phyloP scores from a whole-genome alignment of 768 basidiomycete genomes.

The Rhizopogon vesiculosus region DNA sequence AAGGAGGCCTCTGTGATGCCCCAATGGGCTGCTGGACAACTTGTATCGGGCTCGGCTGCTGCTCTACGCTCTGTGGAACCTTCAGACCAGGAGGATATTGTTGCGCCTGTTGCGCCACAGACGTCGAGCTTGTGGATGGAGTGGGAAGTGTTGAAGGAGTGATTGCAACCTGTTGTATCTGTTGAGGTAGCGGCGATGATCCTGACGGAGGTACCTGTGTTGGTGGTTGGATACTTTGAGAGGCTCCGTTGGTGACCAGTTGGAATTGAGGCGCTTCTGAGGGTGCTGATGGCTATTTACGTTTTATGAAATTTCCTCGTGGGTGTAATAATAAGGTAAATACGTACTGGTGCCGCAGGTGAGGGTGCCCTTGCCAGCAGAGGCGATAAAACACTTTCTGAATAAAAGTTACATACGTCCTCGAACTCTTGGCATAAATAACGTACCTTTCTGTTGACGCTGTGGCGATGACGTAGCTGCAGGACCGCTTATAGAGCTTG shows the following conservation, averaged over 20 bases:
- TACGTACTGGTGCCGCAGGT: conserved; percentile 38
- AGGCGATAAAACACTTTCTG: conserved; percentile 44
- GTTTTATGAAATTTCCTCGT: conserved; percentile 13
- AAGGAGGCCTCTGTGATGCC: conserved; percentile 49
- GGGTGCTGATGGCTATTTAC: conserved; percentile 32
- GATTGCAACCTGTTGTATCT: conserved; percentile 32
- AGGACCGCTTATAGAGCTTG: conserved; percentile 39
- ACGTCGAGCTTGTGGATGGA: conserved; percentile 22
- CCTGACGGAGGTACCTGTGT: conserved; percentile 29
- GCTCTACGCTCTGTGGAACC: conserved; percentile 40
- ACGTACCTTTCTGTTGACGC: conserved; percentile 47
- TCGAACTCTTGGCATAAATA: conserved; percentile 11
- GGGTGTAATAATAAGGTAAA: conserved; percentile 2
- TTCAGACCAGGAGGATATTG: conserved; percentile 73
- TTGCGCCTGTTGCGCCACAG: conserved; percentile 32
- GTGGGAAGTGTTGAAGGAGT: conserved; percentile 7
- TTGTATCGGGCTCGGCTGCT: conserved; percentile 18
- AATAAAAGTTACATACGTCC: conserved; percentile 15
- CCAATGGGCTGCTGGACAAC: conserved; percentile 28
- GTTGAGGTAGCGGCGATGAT: conserved; percentile 48
- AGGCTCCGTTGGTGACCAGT: conserved; percentile 28
- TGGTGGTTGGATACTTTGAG: conserved; percentile 18
- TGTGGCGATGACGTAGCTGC: conserved; percentile 61
- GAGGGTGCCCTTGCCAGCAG: conserved; percentile 37
- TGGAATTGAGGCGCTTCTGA: conserved; percentile 34